Percentiles rank a stretch among this genome's conserved stretches.
phyloP scores from a whole-genome alignment of 805 yeast genomes.

The Saccharomyces eubayanus region DNA sequence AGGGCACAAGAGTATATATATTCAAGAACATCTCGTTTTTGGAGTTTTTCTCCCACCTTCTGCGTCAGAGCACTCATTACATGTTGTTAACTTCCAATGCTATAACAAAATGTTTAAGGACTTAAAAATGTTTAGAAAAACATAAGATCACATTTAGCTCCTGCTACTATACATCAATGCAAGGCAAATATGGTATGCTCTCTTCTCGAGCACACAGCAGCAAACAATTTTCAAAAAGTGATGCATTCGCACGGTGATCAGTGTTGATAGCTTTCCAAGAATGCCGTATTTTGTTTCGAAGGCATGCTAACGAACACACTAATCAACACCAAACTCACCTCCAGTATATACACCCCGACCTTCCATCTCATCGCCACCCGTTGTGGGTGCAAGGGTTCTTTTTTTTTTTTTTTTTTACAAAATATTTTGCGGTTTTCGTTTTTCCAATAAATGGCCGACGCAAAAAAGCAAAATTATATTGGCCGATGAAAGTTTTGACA shows the following conservation, averaged over 20 bases:
- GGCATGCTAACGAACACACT: not conserved
- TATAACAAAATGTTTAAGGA: not conserved
- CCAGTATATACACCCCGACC: not conserved
- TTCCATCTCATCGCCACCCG: not conserved
- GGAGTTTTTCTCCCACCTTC: not conserved
- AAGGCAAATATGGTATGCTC: not conserved
- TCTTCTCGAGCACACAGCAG: not conserved
- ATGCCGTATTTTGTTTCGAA: conserved; percentile 4
- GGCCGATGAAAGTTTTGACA: not conserved
- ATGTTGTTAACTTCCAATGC: not conserved
- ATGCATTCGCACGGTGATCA: not conserved
- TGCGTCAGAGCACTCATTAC: not conserved
- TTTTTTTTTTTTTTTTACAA: not conserved
- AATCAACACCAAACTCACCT: too few relatives aligned
- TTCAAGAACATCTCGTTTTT: not conserved
- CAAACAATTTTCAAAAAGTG: not conserved
- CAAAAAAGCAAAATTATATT: not conserved
- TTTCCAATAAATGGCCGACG: not conserved
- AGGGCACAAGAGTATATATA: not conserved
- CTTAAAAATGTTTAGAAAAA: not conserved
- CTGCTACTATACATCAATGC: not conserved
- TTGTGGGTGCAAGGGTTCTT: not conserved
- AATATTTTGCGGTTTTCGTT: not conserved
- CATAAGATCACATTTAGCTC: not conserved
- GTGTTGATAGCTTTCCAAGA: conserved; percentile 14